These are phyloP conservation scores for Talaromyces sp. DNA, from an alignment of 2,329 filamentous ascomycete species.

Conservation along the genomic window DNA sequence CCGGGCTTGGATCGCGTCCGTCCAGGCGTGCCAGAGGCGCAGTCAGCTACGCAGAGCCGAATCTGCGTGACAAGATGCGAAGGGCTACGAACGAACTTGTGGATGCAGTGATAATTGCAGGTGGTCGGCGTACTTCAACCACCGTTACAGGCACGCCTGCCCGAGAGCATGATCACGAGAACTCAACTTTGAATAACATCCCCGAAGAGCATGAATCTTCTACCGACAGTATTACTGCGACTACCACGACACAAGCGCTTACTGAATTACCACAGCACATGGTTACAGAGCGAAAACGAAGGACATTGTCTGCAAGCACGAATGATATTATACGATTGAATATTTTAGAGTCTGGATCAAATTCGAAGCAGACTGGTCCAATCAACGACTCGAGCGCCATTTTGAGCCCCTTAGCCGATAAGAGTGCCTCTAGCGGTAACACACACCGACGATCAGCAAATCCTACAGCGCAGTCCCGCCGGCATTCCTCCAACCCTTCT, in stretches of 20 bases:
- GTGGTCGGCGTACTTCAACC: conserved; percentile 7
- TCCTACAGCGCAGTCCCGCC: conserved; percentile 4
- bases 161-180: conserved; percentile 14
- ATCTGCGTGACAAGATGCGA: conserved; percentile 78
- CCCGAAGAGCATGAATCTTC: conserved; percentile 1
- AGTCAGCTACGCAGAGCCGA: conserved; percentile 80
- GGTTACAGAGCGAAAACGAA: conserved; percentile 33
- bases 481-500: conserved; percentile 18
- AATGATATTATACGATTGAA: conserved; percentile 9
- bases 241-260: neutral
- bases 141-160: neutral
- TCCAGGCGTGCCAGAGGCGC: conserved; percentile 65
- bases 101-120: conserved; percentile 60
- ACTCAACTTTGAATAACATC: neutral
- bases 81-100: conserved; percentile 72
- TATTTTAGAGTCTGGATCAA: neutral
- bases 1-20: conserved; percentile 48
- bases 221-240: conserved; percentile 41
- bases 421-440: neutral
- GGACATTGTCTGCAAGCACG: conserved; percentile 24
- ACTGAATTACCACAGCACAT: conserved; percentile 24
- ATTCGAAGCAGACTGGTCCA: neutral
- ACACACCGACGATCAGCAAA: conserved; percentile 11
- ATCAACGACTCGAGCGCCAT: conserved; percentile 2
- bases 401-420: neutral